phyloP scores from a whole-genome alignment of 2,329 filamentous ascomycete species.

The Chaetomium globosum region DNA sequence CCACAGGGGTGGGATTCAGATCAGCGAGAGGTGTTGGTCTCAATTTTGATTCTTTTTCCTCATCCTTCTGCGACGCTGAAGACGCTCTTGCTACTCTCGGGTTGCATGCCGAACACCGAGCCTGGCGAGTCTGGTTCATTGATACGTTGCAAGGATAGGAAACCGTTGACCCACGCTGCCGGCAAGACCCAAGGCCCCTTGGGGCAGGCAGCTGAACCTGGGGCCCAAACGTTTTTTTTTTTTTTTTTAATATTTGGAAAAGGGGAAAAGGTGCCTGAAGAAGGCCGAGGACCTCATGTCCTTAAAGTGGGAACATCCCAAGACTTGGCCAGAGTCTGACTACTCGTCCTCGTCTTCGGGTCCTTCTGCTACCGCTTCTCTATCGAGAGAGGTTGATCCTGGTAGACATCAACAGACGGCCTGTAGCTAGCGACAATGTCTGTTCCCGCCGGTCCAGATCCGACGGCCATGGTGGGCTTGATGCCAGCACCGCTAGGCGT shows the following conservation, averaged over 20 bases:
- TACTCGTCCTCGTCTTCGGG: no score
- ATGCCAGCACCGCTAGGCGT: conserved; percentile 12
- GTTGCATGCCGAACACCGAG: not conserved
- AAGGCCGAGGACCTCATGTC: not conserved
- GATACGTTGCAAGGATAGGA: not conserved
- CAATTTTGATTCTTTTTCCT: not conserved
- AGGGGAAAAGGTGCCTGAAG: not conserved
- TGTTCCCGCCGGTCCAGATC: not conserved
- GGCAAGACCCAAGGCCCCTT: not conserved
- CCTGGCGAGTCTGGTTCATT: not conserved
- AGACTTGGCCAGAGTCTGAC: not conserved
- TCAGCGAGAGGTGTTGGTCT: not conserved
- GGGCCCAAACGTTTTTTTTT: not conserved
- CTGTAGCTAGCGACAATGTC: not conserved
- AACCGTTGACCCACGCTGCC: not conserved
- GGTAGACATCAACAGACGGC: not conserved
- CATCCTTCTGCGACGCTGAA: not conserved
- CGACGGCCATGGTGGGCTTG: conserved; percentile 11
- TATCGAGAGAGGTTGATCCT: not conserved
- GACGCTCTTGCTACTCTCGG: not conserved
- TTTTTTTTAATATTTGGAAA: not conserved
- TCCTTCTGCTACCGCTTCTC: not conserved
- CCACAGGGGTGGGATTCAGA: not conserved
- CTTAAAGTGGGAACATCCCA: not conserved
- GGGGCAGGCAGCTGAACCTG: not conserved